A percentile compares a stretch with the other conserved stretches of the same genome.
Conservation (phyloP, 257 asterid species). For the Nicotiana attenuata region DNA sequence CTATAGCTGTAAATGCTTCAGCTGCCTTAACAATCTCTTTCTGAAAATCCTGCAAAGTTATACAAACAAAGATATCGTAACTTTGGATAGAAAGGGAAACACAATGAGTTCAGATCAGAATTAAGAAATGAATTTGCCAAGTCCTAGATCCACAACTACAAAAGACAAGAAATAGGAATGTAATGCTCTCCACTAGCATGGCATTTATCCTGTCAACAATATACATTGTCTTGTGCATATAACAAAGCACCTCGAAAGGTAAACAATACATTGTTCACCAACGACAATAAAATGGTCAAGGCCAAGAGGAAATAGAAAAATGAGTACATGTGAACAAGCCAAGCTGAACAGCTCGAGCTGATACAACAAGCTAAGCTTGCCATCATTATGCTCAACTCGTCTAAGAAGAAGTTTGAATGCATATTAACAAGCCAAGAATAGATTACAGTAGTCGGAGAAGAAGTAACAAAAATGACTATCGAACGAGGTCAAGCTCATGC, state of each 20-base stretch:
- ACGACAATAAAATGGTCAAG: background rate
- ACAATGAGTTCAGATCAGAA: background rate
- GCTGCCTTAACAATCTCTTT: conserved; percentile 90
- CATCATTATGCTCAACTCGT: background rate
- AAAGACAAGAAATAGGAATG: background rate
- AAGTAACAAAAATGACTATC: background rate
- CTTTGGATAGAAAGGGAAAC: background rate
- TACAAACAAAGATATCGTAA: background rate
- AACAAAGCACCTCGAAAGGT: background rate
- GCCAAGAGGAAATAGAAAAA: background rate
- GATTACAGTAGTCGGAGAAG: background rate
- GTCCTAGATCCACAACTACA: conserved; percentile 2
- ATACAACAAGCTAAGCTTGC: background rate
- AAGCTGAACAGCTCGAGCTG: background rate
- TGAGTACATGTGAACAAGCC: background rate
- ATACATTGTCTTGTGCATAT: background rate
- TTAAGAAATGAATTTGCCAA: background rate
- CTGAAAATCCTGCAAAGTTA: conserved; percentile 77
- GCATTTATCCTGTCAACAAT: background rate
- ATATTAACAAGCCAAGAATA: background rate
- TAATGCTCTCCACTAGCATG: background rate
- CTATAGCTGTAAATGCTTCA: conserved; percentile 77
- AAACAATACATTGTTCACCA: background rate
- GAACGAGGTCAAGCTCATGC: background rate
- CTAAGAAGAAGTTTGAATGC: background rate